These are phyloP conservation scores for Hypoxylon subgilvum DNA, from an alignment of 495 filamentous ascomycete genomes.

Conservation along the genomic window DNA sequence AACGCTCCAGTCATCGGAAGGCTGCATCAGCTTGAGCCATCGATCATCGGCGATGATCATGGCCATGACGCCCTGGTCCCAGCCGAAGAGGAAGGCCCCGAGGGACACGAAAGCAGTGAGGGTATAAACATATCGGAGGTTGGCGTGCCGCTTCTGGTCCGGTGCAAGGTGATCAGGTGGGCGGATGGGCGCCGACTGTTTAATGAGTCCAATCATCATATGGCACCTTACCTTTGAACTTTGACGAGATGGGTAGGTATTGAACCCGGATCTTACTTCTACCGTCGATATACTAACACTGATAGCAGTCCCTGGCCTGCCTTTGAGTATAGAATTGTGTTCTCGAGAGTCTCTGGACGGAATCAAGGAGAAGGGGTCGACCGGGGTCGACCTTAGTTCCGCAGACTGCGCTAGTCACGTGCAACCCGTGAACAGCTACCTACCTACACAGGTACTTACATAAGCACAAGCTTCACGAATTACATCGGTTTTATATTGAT, in stretches of 20 bases:
- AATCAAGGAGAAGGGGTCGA: not conserved
- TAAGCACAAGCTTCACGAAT: too few species aligned
- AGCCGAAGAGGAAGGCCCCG: constrained; percentile 59
- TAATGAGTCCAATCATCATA: constrained; percentile 23
- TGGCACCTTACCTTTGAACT: too few species aligned
- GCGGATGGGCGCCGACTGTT: constrained; percentile 32
- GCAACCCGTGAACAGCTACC: not conserved
- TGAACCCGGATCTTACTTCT: not conserved
- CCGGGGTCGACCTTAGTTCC: constrained; percentile 14
- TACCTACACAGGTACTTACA: too few species aligned
- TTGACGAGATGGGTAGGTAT: not conserved
- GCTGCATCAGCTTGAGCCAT: constrained; percentile 46
- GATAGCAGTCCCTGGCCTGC: too few species aligned
- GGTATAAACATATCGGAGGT: constrained; percentile 34
- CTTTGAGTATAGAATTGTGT: too few species aligned
- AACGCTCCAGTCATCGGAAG: constrained; percentile 36
- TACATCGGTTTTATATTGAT: too few species aligned
- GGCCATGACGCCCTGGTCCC: constrained; percentile 63
- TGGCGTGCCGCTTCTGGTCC: constrained; percentile 9
- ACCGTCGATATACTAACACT: too few species aligned
- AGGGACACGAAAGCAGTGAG: constrained; percentile 37
- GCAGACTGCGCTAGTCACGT: constrained; percentile 15
- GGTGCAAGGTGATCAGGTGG: constrained; percentile 7
- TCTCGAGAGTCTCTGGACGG: too few species aligned
- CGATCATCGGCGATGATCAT: constrained; percentile 59